phyloP scores from a whole-genome alignment of 83 land plant species.

The Picea abies region DNA sequence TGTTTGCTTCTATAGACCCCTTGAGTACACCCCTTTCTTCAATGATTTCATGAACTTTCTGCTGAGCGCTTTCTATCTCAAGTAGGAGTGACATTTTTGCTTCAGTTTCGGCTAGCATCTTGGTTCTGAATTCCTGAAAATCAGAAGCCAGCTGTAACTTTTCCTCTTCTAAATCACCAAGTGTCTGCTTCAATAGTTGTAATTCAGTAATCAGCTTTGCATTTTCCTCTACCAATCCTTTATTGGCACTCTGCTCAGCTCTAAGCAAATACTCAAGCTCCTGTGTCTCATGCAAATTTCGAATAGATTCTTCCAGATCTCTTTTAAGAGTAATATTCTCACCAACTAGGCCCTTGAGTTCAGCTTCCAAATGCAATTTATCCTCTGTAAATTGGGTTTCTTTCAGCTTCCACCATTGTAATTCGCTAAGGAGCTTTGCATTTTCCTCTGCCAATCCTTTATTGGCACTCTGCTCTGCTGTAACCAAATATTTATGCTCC shows the following conservation, averaged over 20 bases:
- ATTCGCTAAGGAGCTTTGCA: not conserved
- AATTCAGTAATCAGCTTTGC: not conserved
- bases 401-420: not conserved
- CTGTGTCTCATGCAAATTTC: not conserved
- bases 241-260: conserved; percentile 9
- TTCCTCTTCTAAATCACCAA: conserved; percentile 3
- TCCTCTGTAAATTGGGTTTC: not conserved
- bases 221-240: conserved; percentile 8
- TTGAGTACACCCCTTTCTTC: conserved; percentile 2
- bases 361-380: not conserved
- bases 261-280: conserved; percentile 2
- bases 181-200: not conserved
- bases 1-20: not conserved
- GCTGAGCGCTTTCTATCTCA: not conserved
- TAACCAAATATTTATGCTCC: not conserved
- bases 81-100: not conserved
- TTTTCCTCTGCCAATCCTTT: conserved; percentile 11
- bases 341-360: not conserved
- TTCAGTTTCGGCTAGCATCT: not conserved
- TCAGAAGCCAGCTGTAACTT: not conserved
- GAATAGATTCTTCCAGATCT: not conserved
- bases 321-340: conserved; percentile 10
- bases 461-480: conserved; percentile 9
- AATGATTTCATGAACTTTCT: not conserved
- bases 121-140: not conserved